Percentiles rank a stretch among this genome's conserved stretches.
These are phyloP conservation scores for Boletus insuetus DNA, from an alignment of 768 basidiomycete genomes.

Conservation along the genomic window DNA sequence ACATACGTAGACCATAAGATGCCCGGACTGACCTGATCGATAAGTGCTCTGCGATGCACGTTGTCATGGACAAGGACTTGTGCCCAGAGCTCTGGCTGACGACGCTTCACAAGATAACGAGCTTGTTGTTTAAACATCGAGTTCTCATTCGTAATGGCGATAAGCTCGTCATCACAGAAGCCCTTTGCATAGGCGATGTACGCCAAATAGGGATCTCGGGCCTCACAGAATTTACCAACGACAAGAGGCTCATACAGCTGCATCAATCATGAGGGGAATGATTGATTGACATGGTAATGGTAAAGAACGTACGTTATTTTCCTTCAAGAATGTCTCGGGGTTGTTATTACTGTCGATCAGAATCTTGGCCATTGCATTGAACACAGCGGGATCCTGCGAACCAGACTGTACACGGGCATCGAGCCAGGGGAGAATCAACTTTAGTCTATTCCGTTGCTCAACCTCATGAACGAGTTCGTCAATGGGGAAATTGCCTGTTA, in stretches of 20 bases:
- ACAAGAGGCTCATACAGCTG: slow-evolving; percentile 95
- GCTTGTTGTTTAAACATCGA: slow-evolving; percentile 99
- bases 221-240: slow-evolving; percentile 99
- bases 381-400: slow-evolving; percentile 88
- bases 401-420: slow-evolving; percentile 93
- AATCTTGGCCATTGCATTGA: slow-evolving; percentile 98
- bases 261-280: slow-evolving; percentile 9
- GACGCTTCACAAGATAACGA: slow-evolving; percentile 94
- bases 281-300: not conserved
- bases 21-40: slow-evolving; percentile 74
- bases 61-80: slow-evolving; percentile 91
- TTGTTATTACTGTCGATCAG: slow-evolving; percentile 99
- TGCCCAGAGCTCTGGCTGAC: slow-evolving; percentile 92
- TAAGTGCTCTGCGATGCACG: slow-evolving; percentile 86
- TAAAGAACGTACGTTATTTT: slow-evolving; percentile 78
- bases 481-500: slow-evolving; percentile 96
- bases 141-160: slow-evolving; percentile 96
- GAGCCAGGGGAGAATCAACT: slow-evolving; percentile 96
- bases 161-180: slow-evolving; percentile 97
- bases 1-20: not conserved
- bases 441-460: slow-evolving; percentile 92
- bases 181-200: slow-evolving; percentile 99
- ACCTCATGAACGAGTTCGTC: slow-evolving; percentile 98
- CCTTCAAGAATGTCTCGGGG: slow-evolving; percentile 96
- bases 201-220: slow-evolving; percentile 95